These are phyloP conservation scores for Phragmites australis DNA, from an alignment of 176 grass and related monocot species.

Conservation along the genomic window DNA sequence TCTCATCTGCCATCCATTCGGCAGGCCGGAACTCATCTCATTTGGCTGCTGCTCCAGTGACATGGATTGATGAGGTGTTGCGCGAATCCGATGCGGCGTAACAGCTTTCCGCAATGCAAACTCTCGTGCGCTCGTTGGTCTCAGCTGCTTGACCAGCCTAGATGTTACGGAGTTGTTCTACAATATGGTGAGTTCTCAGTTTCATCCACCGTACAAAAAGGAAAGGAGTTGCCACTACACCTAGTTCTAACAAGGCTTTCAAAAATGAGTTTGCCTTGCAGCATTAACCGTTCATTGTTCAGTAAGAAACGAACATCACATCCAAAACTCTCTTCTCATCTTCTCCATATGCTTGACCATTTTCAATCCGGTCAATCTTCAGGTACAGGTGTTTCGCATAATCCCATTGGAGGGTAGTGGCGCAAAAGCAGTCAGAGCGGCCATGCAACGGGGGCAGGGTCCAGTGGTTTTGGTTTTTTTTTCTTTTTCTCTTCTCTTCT, in stretches of 20 bases:
- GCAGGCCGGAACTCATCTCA: neutral
- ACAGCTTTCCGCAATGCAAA: neutral
- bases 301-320: neutral
- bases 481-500: constrained; percentile 38
- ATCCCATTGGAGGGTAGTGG: neutral
- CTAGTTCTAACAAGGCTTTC: too few species aligned
- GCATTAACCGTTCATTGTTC: neutral
- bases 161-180: neutral
- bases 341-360: neutral
- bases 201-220: neutral
- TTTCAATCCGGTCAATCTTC: constrained; percentile 29
- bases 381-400: neutral
- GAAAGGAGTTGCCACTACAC: too few species aligned
- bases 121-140: neutral
- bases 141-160: neutral
- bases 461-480: constrained; percentile 34
- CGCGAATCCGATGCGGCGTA: constrained; percentile 28
- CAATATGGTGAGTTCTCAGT: neutral
- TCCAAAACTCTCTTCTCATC: neutral
- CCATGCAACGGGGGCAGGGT: neutral
- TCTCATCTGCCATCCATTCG: neutral
- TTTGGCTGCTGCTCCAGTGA: constrained; percentile 13
- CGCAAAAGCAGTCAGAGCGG: constrained; percentile 15
- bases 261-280: neutral
- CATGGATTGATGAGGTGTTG: constrained; percentile 14